Conservation (phyloP, 176 grass and related monocot species). For the Raddia guianensis region DNA sequence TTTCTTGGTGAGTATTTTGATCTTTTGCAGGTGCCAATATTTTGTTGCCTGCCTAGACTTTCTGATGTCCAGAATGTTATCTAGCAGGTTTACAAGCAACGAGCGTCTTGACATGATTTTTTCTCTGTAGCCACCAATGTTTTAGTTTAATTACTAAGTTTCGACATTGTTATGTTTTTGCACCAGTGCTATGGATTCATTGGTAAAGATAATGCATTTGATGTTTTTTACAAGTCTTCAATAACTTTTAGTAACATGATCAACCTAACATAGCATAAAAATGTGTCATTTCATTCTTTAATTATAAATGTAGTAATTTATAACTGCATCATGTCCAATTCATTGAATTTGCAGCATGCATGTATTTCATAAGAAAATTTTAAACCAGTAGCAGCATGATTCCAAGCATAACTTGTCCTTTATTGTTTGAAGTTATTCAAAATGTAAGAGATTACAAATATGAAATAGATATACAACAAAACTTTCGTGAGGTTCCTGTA, state of each 20-base stretch:
- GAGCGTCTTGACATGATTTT: background rate
- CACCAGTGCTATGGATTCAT: background rate
- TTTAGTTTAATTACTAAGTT: constrained; percentile 6
- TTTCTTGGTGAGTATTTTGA: constrained; percentile 72
- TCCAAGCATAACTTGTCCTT: background rate
- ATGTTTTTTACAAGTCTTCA: too few relatives aligned
- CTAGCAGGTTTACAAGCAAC: background rate
- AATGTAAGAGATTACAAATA: background rate
- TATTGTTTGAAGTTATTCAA: background rate
- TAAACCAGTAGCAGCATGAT: constrained; percentile 8
- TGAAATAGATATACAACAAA: background rate
- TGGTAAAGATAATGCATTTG: too few relatives aligned
- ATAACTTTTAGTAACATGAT: background rate
- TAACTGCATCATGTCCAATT: background rate
- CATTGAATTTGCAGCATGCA: constrained; percentile 17
- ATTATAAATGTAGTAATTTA: background rate
- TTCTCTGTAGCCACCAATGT: background rate
- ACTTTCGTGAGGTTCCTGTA: background rate
- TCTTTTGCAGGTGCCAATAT: constrained; percentile 8
- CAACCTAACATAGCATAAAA: background rate
- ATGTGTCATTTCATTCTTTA: background rate
- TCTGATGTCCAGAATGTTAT: background rate
- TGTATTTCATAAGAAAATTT: background rate
- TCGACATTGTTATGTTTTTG: background rate
- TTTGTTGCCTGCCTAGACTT: background rate